A percentile compares a stretch with the other conserved stretches of the same genome.
phyloP scores from a whole-genome alignment of 345 rosid species.

The Geranium rotundifolium region DNA sequence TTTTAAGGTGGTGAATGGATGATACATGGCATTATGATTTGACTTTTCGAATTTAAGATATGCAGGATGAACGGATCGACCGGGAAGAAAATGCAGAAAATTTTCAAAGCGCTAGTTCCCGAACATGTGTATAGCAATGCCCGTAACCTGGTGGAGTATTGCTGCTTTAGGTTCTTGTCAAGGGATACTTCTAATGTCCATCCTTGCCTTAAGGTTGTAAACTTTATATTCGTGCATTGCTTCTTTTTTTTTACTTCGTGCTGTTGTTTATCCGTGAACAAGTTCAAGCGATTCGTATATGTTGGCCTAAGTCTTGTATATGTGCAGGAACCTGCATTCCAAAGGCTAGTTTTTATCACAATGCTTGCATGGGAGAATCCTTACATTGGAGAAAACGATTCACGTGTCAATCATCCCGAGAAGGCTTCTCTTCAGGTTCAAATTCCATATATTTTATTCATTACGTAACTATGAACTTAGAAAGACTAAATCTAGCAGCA shows the following conservation, averaged over 20 bases:
- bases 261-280: too few relatives aligned
- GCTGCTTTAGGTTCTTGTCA: constrained; percentile 87
- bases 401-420: constrained; percentile 14
- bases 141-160: constrained; percentile 75
- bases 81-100: constrained; percentile 71
- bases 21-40: constrained; percentile 9
- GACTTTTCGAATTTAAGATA: constrained; percentile 26
- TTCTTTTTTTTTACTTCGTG: background rate
- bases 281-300: background rate
- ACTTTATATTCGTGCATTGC: background rate
- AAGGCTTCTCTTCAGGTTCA: constrained; percentile 61
- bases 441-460: background rate
- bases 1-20: background rate
- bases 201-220: constrained; percentile 71
- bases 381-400: constrained; percentile 32
- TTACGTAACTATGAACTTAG: too few relatives aligned
- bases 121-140: constrained; percentile 47
- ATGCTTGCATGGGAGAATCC: constrained; percentile 97
- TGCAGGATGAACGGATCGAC: constrained; percentile 96
- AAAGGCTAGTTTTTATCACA: constrained; percentile 75
- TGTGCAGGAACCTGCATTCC: constrained; percentile 81
- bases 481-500: too few relatives aligned
- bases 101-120: constrained; percentile 70
- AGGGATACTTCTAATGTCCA: constrained; percentile 68
- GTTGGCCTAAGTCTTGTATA: constrained; percentile 1